Conservation (phyloP, 163 green algal genomes). For the Chlorella variabilis region DNA sequence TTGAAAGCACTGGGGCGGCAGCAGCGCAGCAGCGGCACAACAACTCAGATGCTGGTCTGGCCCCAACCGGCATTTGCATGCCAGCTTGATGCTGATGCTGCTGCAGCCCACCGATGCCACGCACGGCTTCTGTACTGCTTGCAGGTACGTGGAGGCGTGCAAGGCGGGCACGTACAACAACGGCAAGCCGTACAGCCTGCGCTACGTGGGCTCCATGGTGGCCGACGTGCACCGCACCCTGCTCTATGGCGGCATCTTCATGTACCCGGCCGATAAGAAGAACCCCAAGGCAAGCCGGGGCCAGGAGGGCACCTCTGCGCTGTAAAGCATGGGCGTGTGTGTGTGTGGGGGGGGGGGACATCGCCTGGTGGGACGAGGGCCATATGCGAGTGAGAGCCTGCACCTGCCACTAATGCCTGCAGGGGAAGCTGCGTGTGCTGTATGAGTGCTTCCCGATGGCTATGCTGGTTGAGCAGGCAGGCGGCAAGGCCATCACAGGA, state of each 20-base stretch:
- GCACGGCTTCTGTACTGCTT: neutral
- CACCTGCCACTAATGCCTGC: neutral
- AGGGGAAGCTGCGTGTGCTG: slow-evolving; percentile 77
- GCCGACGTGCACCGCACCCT: slow-evolving; percentile 82
- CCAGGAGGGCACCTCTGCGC: neutral
- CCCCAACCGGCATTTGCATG: too few species aligned
- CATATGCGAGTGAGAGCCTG: too few species aligned
- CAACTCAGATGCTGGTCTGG: too few species aligned
- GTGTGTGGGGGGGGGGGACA: neutral
- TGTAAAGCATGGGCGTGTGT: neutral
- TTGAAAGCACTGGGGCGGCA: neutral
- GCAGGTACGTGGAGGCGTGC: slow-evolving; percentile 65
- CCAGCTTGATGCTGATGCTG: too few species aligned
- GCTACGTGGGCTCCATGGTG: slow-evolving; percentile 85
- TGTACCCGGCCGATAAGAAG: slow-evolving; percentile 81
- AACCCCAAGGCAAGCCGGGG: slow-evolving; percentile 34
- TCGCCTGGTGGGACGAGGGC: neutral
- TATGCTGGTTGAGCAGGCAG: slow-evolving; percentile 70
- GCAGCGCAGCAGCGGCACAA: neutral
- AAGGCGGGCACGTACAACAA: slow-evolving; percentile 50
- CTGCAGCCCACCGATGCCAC: too few species aligned
- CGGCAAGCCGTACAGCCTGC: slow-evolving; percentile 58
- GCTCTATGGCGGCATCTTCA: slow-evolving; percentile 81
- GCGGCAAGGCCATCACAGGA: slow-evolving; percentile 54
- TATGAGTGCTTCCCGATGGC: slow-evolving; percentile 85